Evolutionary conservation across 257 asterid genomes (phyloP), one percentile per base, ranked within the genome.

Genomic region (Apocynum venetum): DNA sequence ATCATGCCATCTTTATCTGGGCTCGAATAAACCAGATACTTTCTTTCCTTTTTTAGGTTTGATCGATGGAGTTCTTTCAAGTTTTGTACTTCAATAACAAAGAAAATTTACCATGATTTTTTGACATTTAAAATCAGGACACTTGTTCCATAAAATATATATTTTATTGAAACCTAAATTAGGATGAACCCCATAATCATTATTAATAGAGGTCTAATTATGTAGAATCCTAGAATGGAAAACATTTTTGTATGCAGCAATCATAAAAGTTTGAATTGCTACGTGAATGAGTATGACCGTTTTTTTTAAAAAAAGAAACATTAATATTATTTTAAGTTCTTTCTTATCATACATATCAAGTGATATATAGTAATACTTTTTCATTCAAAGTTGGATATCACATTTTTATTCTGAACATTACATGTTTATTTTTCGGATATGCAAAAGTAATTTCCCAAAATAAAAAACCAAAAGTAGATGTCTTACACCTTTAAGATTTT

Each of bases 201-300:
- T 17, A 43, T n/a, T 7, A 12, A 12, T 63, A 36, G 46, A 63
- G 19, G 17, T 11, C 36, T 41, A 67, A 41, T 67, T 67, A 19
- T 68, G 73, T 19, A 68, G 73, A 19, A 20, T 68, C 15, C 73
- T 43, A 19, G 43, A 68, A 68, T 68, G 51, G 73, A n/a, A 68
- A 41, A 68, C 19, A 10, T 2, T 68, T 41, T 43, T 43, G 9
- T 15, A 41, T 67, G 51, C 51, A 6, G 36, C 72, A 41, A 41
- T 43, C 14, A 17, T 15, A 48, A 68, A 41, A 68, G 53, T 68
- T 43, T 6, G 52, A 43, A 68, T 68, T 7, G 6, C 19, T 48
- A 44, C 20, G 49, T 67, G 25, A n/a, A 8, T 40, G 36, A 36
- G 49, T 25, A 25, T 25, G 31, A 25, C 51, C 10, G 49, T 8